Conservation (phyloP, 179 eudicot species). For the Silene noctiflora region DNA sequence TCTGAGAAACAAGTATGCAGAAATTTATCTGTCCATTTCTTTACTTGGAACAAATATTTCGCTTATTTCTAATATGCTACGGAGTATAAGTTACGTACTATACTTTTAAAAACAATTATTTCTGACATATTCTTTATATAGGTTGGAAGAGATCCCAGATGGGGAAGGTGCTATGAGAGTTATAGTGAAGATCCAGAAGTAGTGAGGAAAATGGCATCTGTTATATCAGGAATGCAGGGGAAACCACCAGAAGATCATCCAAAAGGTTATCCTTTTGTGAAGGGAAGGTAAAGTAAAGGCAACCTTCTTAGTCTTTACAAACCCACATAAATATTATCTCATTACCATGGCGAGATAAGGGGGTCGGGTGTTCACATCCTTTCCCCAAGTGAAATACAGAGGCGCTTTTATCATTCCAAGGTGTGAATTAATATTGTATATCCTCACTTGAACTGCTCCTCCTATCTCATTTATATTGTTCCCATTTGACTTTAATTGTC, state of each 20-base stretch:
- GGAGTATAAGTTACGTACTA: too few relatives aligned
- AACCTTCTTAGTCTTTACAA: background rate
- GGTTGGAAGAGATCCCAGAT: slow-evolving; percentile 68
- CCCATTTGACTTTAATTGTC: too few relatives aligned
- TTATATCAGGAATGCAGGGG: slow-evolving; percentile 67
- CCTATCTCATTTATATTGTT: background rate
- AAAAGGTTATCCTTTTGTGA: slow-evolving; percentile 57
- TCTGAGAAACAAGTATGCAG: too few relatives aligned
- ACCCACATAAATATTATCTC: background rate
- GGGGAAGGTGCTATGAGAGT: slow-evolving; percentile 79
- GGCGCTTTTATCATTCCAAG: background rate
- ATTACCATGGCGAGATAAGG: too few relatives aligned
- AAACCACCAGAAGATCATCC: slow-evolving; percentile 56
- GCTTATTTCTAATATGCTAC: background rate
- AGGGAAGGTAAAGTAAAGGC: slow-evolving; percentile 52
- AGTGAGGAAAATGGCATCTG: slow-evolving; percentile 62
- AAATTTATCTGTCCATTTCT: too few relatives aligned
- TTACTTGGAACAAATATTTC: background rate
- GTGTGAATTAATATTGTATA: background rate
- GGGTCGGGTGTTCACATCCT: too few relatives aligned
- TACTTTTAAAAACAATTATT: too few relatives aligned
- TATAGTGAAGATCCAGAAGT: slow-evolving; percentile 61
- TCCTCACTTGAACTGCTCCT: background rate
- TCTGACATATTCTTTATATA: slow-evolving; percentile 11
- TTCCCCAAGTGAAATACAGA: too few relatives aligned